These are phyloP conservation scores for Dictyostelium citrinum DNA, from an alignment of 78 protist genomes.

Conservation along the genomic window DNA sequence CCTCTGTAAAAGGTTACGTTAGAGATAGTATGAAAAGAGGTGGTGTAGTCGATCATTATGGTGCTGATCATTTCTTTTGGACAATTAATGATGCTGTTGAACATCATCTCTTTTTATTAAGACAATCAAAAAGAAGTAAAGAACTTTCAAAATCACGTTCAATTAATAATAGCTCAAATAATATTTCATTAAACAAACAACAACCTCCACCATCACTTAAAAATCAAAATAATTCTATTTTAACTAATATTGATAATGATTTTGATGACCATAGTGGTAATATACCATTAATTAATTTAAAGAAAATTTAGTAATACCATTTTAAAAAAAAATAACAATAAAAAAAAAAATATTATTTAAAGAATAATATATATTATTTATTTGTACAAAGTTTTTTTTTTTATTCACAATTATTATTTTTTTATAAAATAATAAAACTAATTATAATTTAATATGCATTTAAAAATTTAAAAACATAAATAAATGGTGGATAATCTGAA, in stretches of 20 bases:
- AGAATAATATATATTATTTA: too few relatives aligned
- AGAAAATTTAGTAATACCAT: neutral
- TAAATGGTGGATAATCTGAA: neutral
- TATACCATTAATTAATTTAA: neutral
- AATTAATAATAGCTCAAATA: neutral
- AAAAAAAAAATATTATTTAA: neutral
- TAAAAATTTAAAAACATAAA: neutral
- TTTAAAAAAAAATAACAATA: neutral
- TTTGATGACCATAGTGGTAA: neutral
- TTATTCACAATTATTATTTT: neutral
- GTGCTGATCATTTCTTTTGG: constrained; percentile 76
- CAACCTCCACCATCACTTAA: neutral
- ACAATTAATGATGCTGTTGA: constrained; percentile 67
- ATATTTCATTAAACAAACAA: neutral
- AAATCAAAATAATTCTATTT: neutral
- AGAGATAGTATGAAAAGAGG: constrained; percentile 69
- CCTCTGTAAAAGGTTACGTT: constrained; percentile 58
- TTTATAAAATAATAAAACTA: too few relatives aligned
- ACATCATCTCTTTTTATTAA: constrained; percentile 49
- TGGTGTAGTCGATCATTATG: constrained; percentile 64
- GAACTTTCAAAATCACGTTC: neutral
- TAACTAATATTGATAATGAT: neutral
- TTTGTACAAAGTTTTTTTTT: too few relatives aligned
- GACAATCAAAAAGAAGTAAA: constrained; percentile 24
- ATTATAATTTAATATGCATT: neutral